A percentile compares a stretch with the other conserved stretches of the same genome.
Evolutionary conservation across 768 basidiomycete species (phyloP).

Genomic region (Auriscalpium vulgare): DNA sequence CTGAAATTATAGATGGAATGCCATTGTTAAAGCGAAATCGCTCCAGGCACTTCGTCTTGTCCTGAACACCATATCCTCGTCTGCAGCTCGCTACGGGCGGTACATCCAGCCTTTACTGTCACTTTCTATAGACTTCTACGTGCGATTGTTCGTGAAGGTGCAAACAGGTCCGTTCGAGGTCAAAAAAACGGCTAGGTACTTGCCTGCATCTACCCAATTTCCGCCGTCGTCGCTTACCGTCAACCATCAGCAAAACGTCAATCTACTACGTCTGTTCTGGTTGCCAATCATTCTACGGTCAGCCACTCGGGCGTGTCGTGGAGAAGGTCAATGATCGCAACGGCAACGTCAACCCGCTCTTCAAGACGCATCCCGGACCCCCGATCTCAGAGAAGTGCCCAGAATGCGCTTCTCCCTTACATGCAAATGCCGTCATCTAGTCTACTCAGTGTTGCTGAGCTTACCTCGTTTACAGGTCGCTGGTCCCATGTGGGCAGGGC

Average conservation of each 20-base stretch:
- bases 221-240: background rate
- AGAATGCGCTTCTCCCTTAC: constrained; percentile 71
- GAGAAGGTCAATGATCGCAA: constrained; percentile 50
- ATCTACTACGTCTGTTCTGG: constrained; percentile 76
- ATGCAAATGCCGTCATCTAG: constrained; percentile 43
- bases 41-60: constrained; percentile 81
- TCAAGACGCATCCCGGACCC: constrained; percentile 70
- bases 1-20: too few species aligned
- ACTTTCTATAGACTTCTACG: constrained; percentile 95
- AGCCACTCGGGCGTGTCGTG: constrained; percentile 72
- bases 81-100: constrained; percentile 88
- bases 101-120: constrained; percentile 85
- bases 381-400: constrained; percentile 61
- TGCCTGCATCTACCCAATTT: constrained; percentile 7
- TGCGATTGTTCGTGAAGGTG: constrained; percentile 83
- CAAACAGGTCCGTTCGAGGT: constrained; percentile 70
- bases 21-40: background rate
- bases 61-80: constrained; percentile 76
- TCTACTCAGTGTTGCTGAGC: background rate
- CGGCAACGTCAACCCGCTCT: constrained; percentile 52
- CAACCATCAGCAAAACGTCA: constrained; percentile 63
- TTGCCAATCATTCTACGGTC: constrained; percentile 78
- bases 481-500: constrained; percentile 96
- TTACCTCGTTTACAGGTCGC: constrained; percentile 46
- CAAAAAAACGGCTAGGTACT: constrained; percentile 73